phyloP scores from a whole-genome alignment of 2,329 filamentous ascomycete species.

The Hypoxylon sp. region DNA sequence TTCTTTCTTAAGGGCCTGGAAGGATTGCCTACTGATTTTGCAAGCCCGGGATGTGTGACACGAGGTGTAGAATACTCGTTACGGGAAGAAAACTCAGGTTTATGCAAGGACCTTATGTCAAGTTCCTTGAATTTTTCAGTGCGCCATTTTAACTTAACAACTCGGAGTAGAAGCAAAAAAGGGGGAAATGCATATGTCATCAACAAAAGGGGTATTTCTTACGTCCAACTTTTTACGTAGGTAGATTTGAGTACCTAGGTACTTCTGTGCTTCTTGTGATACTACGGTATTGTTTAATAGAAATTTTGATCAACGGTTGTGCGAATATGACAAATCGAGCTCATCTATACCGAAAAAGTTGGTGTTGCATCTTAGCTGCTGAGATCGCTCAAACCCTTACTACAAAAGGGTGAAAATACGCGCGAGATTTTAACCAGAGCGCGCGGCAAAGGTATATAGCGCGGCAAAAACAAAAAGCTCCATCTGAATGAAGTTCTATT shows the following conservation, averaged over 20 bases:
- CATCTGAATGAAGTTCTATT: not conserved
- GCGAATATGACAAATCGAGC: conserved; percentile 3
- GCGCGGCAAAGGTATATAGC: conserved; percentile 13
- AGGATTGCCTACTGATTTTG: not conserved
- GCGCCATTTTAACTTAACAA: not conserved
- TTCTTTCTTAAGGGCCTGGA: not conserved
- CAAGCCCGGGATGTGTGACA: not conserved
- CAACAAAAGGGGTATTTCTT: not conserved
- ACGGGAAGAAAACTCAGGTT: not conserved
- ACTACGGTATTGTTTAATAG: not conserved
- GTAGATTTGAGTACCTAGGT: not conserved
- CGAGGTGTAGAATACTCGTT: not conserved
- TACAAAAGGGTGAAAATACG: not conserved
- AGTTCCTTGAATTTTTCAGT: not conserved
- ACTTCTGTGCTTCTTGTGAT: not conserved
- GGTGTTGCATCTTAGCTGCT: not conserved
- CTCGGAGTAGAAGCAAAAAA: not conserved
- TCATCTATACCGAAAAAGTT: not conserved
- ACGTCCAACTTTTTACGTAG: not conserved
- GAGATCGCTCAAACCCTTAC: conserved; percentile 2
- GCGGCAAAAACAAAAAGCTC: conserved; percentile 6
- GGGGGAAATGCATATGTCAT: not conserved
- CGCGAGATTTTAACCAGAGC: conserved; percentile 6
- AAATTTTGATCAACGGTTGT: not conserved
- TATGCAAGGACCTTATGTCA: not conserved